Evolutionary conservation across 2,329 filamentous ascomycete genomes (phyloP).

Genomic region (Verticillium albo-atrum): DNA sequence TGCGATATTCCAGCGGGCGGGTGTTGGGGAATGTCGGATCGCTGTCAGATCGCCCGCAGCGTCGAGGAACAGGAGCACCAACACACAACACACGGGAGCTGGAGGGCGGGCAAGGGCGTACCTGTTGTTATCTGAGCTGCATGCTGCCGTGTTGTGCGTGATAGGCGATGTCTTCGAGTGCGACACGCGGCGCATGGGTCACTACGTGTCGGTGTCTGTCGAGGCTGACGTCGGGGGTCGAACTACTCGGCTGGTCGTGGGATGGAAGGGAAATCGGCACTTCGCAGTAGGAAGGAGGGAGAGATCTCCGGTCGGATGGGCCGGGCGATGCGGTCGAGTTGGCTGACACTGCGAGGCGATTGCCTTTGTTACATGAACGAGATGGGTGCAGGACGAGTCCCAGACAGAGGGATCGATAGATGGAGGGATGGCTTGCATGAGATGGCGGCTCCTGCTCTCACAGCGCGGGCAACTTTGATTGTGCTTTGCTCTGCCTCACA

Average conservation of each 20-base stretch:
- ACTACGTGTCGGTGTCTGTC: neutral
- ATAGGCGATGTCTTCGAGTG: neutral
- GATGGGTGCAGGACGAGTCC: neutral
- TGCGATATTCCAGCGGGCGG: neutral
- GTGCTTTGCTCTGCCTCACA: neutral
- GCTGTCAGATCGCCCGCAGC: too few species aligned
- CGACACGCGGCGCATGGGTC: neutral
- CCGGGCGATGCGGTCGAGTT: neutral
- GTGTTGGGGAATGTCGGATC: neutral
- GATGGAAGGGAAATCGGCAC: neutral
- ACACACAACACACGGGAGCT: neutral
- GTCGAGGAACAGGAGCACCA: neutral
- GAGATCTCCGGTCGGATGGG: neutral
- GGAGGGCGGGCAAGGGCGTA: conserved; percentile 3
- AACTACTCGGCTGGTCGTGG: neutral
- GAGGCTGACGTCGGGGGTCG: neutral
- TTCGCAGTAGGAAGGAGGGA: neutral
- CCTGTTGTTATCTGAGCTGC: conserved; percentile 9
- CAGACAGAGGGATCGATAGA: neutral
- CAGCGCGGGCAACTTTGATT: neutral
- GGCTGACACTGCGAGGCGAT: neutral
- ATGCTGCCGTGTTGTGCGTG: conserved; percentile 9
- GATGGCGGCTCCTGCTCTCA: neutral
- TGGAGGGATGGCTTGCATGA: neutral
- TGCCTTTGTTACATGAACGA: neutral